phyloP scores from a whole-genome alignment of 2,329 filamentous ascomycete genomes.

The Clonostachys rosea region DNA sequence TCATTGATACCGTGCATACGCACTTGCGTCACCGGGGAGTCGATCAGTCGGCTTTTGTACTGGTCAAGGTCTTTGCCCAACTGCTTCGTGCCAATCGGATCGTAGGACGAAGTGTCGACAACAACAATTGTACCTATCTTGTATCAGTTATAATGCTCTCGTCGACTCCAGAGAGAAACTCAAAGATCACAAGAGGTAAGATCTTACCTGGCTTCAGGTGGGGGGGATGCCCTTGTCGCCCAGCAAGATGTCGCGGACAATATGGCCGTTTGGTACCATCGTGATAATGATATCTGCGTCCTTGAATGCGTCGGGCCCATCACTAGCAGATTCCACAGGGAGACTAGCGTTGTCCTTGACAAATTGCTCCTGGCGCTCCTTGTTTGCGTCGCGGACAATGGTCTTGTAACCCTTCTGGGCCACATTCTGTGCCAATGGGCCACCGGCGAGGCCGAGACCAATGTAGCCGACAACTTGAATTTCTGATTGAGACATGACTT shows the following conservation, averaged over 20 bases:
- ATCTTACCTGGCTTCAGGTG: background rate
- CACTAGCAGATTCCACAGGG: background rate
- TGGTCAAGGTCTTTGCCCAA: background rate
- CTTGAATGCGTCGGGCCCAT: background rate
- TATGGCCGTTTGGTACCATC: conserved; percentile 1
- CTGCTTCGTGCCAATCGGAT: background rate
- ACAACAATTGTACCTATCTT: background rate
- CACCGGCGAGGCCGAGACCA: conserved; percentile 1
- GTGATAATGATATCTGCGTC: conserved; percentile 1
- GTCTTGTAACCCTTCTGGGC: background rate
- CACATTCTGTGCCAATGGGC: background rate
- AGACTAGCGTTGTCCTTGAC: background rate
- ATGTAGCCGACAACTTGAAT: conserved; percentile 1
- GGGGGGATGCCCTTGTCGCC: background rate
- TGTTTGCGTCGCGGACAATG: background rate
- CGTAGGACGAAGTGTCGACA: background rate
- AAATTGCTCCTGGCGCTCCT: background rate
- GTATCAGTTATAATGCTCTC: background rate
- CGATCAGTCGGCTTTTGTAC: background rate
- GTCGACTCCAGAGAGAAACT: background rate
- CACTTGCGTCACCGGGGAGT: conserved; percentile 1
- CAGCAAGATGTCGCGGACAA: background rate
- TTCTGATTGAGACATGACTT: background rate
- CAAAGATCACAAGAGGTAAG: no score
- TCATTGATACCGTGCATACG: conserved; percentile 1